Percentiles rank a stretch among this genome's conserved stretches.
Evolutionary conservation across 176 grass and related monocot genomes (phyloP).

Genomic region (Aegilops sharonensis): DNA sequence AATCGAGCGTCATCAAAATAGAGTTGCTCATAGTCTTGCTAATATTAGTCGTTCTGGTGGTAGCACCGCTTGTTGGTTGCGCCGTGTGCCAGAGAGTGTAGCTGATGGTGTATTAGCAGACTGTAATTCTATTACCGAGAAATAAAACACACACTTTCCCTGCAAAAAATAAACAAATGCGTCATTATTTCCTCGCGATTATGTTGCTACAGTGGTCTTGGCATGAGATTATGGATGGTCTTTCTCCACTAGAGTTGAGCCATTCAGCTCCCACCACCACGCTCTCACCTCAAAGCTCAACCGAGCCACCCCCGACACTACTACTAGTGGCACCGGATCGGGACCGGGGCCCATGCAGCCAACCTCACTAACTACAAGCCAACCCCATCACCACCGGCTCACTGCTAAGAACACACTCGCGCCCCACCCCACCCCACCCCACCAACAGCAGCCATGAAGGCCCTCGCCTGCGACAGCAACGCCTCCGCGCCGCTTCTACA

Average conservation of each 20-base stretch:
- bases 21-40: too few species aligned
- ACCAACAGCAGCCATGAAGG: conserved; percentile 51
- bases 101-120: too few species aligned
- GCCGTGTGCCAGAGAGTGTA: too few species aligned
- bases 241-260: not conserved
- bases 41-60: too few species aligned
- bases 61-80: too few species aligned
- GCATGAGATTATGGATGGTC: not conserved
- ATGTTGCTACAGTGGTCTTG: too few species aligned
- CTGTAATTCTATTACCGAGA: too few species aligned
- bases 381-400: not conserved
- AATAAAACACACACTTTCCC: too few species aligned
- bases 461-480: conserved; percentile 21
- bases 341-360: conserved; percentile 28
- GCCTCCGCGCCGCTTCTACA: not conserved
- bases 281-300: not conserved
- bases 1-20: too few species aligned
- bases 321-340: not conserved
- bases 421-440: not conserved
- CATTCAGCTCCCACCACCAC: not conserved
- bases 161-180: too few species aligned
- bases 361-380: conserved; percentile 43
- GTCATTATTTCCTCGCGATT: too few species aligned
- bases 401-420: not conserved
- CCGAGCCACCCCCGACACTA: not conserved